Percentiles rank a stretch among this genome's conserved stretches.
phyloP scores from a whole-genome alignment of 768 basidiomycete species.

The Antrodiella citrinella region DNA sequence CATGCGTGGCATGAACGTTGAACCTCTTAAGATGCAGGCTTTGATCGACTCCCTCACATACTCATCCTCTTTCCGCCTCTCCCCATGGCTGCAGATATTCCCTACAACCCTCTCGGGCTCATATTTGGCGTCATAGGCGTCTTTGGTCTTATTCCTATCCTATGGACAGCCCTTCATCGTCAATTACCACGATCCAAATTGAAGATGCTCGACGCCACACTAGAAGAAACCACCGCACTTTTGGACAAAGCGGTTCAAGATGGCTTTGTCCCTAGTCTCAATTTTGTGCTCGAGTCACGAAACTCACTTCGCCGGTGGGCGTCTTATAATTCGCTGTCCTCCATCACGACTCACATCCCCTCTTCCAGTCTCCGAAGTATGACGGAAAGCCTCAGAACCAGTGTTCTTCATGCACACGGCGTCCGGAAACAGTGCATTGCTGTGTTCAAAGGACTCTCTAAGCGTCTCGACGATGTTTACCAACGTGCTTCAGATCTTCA shows the following conservation, averaged over 20 bases:
- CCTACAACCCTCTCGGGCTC: background rate
- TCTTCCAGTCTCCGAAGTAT: background rate
- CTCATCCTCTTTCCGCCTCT: too few species aligned
- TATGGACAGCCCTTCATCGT: background rate
- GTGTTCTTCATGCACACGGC: too few species aligned
- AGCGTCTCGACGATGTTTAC: background rate
- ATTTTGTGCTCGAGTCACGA: background rate
- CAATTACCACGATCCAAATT: background rate
- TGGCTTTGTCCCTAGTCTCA: background rate
- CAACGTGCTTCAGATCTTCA: too few species aligned
- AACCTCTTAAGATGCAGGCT: too few species aligned
- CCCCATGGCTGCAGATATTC: background rate
- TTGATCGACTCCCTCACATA: too few species aligned
- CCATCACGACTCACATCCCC: background rate
- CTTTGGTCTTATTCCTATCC: background rate
- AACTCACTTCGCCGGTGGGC: background rate
- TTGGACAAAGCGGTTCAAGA: background rate
- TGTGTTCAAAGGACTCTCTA: background rate
- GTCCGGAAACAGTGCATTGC: too few species aligned
- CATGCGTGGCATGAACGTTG: too few species aligned
- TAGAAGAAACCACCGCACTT: background rate
- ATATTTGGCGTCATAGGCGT: background rate
- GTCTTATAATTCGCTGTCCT: background rate
- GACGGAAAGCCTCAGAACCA: background rate
- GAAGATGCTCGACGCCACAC: background rate